A percentile compares a stretch with the other conserved stretches of the same genome.
These are phyloP conservation scores for Geranium brycei DNA, from an alignment of 345 rosid species.

Conservation along the genomic window DNA sequence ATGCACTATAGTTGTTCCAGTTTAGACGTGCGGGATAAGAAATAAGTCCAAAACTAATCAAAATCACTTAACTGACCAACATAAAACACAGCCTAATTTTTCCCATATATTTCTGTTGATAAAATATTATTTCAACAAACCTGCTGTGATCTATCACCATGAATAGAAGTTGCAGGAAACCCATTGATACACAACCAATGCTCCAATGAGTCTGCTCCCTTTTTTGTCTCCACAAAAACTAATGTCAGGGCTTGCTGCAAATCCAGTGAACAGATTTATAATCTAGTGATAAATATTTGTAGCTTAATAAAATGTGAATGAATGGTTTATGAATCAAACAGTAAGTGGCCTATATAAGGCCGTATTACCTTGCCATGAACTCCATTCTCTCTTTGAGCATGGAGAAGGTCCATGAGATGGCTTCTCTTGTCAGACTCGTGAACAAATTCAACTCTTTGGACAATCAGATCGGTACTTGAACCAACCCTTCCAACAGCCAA, in stretches of 20 bases:
- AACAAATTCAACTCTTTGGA: constrained; percentile 28
- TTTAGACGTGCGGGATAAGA: no score
- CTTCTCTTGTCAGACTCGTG: constrained; percentile 29
- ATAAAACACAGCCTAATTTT: no score
- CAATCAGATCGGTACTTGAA: constrained; percentile 31
- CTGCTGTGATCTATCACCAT: constrained; percentile 33
- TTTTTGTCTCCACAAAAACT: constrained; percentile 34
- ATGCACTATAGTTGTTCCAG: no score
- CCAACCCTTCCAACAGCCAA: constrained; percentile 33
- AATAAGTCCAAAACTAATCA: no score
- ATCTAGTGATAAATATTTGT: background rate
- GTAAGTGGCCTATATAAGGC: background rate
- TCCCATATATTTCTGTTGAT: no score
- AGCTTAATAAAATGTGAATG: background rate
- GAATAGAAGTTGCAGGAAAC: constrained; percentile 27
- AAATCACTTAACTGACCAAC: no score
- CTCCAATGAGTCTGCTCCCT: constrained; percentile 26
- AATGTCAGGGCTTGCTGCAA: constrained; percentile 26
- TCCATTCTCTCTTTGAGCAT: constrained; percentile 24
- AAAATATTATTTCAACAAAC: background rate
- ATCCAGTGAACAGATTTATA: background rate
- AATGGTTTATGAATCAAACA: background rate
- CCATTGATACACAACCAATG: constrained; percentile 22
- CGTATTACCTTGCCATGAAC: constrained; percentile 17
- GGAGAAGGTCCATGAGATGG: constrained; percentile 31